Evolutionary conservation across 108 stramenopile species (phyloP).

Genomic region (Cyclotella choctawhatcheeana): DNA sequence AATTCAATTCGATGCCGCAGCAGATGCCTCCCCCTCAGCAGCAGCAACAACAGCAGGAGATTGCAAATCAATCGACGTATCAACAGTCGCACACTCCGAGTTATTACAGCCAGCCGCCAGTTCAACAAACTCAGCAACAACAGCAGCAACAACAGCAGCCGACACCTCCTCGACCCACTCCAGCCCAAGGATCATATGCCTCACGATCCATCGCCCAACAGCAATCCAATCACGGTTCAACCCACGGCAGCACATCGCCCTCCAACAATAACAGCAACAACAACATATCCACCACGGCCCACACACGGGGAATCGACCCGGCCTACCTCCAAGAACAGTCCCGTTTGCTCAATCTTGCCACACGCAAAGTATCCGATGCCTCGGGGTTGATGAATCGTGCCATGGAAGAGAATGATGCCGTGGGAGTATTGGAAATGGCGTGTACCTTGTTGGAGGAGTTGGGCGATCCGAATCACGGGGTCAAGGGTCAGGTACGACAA

Average conservation of each 20-base stretch:
- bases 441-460: constrained; percentile 94
- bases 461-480: constrained; percentile 77
- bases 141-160: constrained; percentile 20
- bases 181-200: constrained; percentile 29
- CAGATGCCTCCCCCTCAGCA: constrained; percentile 41
- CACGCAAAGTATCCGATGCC: constrained; percentile 73
- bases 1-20: constrained; percentile 16
- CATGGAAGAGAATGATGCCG: constrained; percentile 81
- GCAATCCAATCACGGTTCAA: neutral
- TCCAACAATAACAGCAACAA: constrained; percentile 1
- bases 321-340: constrained; percentile 37
- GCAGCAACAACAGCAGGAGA: constrained; percentile 14
- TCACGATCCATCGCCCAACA: constrained; percentile 28
- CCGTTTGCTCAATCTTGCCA: constrained; percentile 50
- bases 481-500: constrained; percentile 25
- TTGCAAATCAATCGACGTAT: constrained; percentile 4
- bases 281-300: constrained; percentile 13
- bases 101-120: constrained; percentile 15
- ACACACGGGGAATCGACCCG: constrained; percentile 3
- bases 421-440: constrained; percentile 80
- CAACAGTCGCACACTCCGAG: neutral
- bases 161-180: neutral
- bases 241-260: constrained; percentile 4
- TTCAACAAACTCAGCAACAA: constrained; percentile 17
- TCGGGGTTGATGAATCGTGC: constrained; percentile 83